Evolutionary conservation across 2,329 filamentous ascomycete genomes (phyloP).

Genomic region (Hymenoscyphus fraxineus): DNA sequence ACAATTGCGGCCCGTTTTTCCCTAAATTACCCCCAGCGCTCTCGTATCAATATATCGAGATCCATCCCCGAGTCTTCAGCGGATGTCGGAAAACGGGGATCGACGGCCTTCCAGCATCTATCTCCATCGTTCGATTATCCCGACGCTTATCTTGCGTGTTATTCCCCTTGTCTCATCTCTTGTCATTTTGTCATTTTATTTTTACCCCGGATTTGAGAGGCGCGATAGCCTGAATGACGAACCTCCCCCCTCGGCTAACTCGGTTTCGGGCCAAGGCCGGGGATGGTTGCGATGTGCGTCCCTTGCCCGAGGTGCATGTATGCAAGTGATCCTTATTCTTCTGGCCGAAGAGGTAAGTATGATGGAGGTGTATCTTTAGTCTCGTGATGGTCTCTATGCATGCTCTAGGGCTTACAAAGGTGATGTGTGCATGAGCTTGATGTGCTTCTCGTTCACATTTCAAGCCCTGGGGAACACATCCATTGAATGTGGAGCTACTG

Average conservation of each 20-base stretch:
- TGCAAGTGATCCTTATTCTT: constrained; percentile 6
- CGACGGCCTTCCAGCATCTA: neutral
- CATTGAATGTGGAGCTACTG: too few relatives aligned
- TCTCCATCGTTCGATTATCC: neutral
- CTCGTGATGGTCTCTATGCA: neutral
- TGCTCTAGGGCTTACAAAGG: neutral
- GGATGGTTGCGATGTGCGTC: constrained; percentile 1
- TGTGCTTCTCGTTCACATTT: too few relatives aligned
- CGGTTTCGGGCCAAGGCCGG: constrained; percentile 2
- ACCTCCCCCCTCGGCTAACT: constrained; percentile 9
- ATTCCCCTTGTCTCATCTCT: neutral
- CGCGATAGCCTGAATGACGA: constrained; percentile 13
- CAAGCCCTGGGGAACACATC: too few relatives aligned
- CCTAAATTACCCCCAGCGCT: constrained; percentile 8
- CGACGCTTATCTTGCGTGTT: constrained; percentile 6
- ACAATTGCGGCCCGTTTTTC: constrained; percentile 10
- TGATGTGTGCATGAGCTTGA: neutral
- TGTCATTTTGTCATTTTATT: neutral
- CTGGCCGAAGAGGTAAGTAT: neutral
- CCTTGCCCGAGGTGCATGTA: constrained; percentile 9
- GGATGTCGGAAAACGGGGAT: neutral
- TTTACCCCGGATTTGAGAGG: constrained; percentile 2
- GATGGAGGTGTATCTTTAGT: neutral
- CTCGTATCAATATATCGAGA: constrained; percentile 13
- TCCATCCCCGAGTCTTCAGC: constrained; percentile 4